These are phyloP conservation scores for Cladophialophora immunda DNA, from an alignment of 2,329 filamentous ascomycete species.

Conservation along the genomic window DNA sequence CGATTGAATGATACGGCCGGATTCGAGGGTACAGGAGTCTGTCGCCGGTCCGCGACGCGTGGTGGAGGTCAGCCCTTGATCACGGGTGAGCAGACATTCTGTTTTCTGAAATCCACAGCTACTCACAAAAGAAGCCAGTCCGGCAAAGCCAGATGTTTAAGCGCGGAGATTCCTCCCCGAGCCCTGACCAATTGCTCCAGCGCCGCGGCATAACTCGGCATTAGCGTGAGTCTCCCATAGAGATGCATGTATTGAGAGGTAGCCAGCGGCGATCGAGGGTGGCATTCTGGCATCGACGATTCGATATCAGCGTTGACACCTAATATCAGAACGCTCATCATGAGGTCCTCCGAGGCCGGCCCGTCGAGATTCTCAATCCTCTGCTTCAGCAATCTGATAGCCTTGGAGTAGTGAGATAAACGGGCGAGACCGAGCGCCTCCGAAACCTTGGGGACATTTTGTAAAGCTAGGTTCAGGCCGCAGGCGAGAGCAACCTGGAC, in stretches of 20 bases:
- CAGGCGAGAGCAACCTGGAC: slow-evolving; percentile 11
- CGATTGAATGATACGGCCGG: slow-evolving; percentile 2
- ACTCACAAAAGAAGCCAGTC: slow-evolving; percentile 17
- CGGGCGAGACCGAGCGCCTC: slow-evolving; percentile 3
- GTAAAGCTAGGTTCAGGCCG: slow-evolving; percentile 9
- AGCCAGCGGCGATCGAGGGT: slow-evolving; percentile 3
- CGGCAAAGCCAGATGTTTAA: slow-evolving; percentile 4
- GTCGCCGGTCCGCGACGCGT: slow-evolving; percentile 10
- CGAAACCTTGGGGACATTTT: slow-evolving; percentile 6
- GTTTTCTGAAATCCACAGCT: background rate
- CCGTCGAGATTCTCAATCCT: slow-evolving; percentile 9
- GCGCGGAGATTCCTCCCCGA: background rate
- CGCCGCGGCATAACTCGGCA: slow-evolving; percentile 13
- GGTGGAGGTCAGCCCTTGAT: background rate
- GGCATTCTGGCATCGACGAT: background rate
- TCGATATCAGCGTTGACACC: slow-evolving; percentile 12
- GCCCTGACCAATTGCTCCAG: slow-evolving; percentile 6
- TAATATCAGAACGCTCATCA: slow-evolving; percentile 14
- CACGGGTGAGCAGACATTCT: background rate
- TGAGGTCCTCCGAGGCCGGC: slow-evolving; percentile 12
- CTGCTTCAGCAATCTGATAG: slow-evolving; percentile 6
- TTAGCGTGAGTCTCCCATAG: slow-evolving; percentile 13
- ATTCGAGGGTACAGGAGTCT: slow-evolving; percentile 9
- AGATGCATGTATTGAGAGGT: slow-evolving; percentile 13
- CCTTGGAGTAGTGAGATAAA: slow-evolving; percentile 9